A percentile compares a stretch with the other conserved stretches of the same genome.
Conservation (phyloP, 192 early-diverging fungal genomes). For the Chytriomyces confervae region DNA sequence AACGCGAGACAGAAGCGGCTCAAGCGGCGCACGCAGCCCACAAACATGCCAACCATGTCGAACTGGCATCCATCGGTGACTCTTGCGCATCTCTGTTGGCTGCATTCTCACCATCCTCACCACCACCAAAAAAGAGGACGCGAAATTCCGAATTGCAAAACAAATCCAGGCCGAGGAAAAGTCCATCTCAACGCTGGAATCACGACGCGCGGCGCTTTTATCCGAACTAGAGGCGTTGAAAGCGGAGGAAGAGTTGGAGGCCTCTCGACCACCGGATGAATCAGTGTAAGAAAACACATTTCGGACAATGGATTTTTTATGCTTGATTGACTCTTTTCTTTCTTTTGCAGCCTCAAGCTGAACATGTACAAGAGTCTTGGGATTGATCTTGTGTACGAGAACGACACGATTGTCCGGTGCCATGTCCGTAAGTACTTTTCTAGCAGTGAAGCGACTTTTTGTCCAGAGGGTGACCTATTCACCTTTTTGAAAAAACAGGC, state of each 20-base stretch:
- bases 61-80: constrained; percentile 2
- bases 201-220: background rate
- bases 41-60: background rate
- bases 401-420: constrained; percentile 1
- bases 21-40: background rate
- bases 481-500: background rate
- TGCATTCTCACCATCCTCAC: background rate
- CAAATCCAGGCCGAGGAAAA: constrained; percentile 26
- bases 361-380: constrained; percentile 27
- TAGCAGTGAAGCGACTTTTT: background rate
- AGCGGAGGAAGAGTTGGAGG: constrained; percentile 5
- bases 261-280: constrained; percentile 9
- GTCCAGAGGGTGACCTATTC: background rate
- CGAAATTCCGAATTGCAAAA: constrained; percentile 18
- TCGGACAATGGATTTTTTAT: background rate
- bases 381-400: constrained; percentile 25
- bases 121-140: constrained; percentile 11
- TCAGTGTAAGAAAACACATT: constrained; percentile 1
- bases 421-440: constrained; percentile 22
- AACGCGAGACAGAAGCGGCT: background rate
- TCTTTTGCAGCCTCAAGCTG: constrained; percentile 15
- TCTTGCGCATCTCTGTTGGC: background rate
- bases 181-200: constrained; percentile 12
- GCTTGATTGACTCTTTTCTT: background rate
- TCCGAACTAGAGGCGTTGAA: constrained; percentile 12